Conservation (phyloP, 306 rosid species). For the Adenanthera pavonina region DNA sequence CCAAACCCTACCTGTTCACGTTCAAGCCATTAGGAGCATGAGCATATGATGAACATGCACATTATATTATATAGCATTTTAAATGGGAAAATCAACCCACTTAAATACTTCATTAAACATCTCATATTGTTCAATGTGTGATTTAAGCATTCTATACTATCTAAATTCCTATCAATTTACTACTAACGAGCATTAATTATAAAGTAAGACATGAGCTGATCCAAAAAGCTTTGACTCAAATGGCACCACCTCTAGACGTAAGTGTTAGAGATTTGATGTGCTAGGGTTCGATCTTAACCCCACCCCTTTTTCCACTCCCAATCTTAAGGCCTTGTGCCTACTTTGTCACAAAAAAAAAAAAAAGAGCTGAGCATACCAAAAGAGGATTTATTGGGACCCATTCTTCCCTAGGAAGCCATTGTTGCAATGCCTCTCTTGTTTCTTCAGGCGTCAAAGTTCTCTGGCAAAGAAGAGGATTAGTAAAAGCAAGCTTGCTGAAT, state of each 20-base stretch:
- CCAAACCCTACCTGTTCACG: slow-evolving; percentile 84
- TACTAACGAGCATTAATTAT: background rate
- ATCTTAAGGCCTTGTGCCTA: background rate
- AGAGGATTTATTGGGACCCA: slow-evolving; percentile 93
- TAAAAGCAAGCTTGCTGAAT: slow-evolving; percentile 22
- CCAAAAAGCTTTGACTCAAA: slow-evolving; percentile 21
- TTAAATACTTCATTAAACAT: too few species aligned
- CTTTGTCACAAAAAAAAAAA: background rate
- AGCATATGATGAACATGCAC: background rate
- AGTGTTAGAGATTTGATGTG: background rate
- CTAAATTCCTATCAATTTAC: too few species aligned
- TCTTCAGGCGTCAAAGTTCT: slow-evolving; percentile 84
- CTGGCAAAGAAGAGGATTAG: slow-evolving; percentile 51
- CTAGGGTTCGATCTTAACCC: background rate
- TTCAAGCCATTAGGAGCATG: slow-evolving; percentile 20
- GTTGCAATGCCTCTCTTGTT: slow-evolving; percentile 79
- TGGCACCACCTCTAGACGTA: background rate
- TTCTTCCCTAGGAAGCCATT: slow-evolving; percentile 94
- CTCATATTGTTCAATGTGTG: too few species aligned
- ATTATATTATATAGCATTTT: background rate
- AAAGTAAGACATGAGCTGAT: slow-evolving; percentile 20
- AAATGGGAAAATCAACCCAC: too few species aligned
- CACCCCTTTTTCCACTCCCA: background rate
- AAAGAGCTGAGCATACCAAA: slow-evolving; percentile 63
- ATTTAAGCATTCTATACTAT: too few species aligned